These are phyloP conservation scores for Trichoderma koningii DNA, from an alignment of 2,329 filamentous ascomycete genomes.

Conservation along the genomic window DNA sequence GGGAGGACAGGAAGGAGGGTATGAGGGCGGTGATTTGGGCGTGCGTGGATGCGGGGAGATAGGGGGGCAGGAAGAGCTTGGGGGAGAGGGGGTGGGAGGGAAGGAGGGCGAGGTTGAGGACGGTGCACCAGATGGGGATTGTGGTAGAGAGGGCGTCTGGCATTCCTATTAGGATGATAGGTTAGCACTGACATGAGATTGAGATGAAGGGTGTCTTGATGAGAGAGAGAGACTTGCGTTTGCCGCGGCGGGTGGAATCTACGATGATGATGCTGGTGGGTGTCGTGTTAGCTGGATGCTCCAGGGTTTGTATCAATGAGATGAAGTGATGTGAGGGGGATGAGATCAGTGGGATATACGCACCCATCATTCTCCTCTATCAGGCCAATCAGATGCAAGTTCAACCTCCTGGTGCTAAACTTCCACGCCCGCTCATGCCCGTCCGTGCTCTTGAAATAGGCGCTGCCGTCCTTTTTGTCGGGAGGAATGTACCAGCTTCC, in stretches of 20 bases:
- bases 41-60: conserved; percentile 71
- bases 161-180: conserved; percentile 59
- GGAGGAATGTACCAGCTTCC: conserved; percentile 91
- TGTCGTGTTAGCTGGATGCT: not conserved
- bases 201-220: not conserved
- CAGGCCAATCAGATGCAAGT: conserved; percentile 75
- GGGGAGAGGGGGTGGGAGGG: conserved; percentile 53
- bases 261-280: conserved; percentile 71
- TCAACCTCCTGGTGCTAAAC: conserved; percentile 82
- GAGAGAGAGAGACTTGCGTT: conserved; percentile 55
- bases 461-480: conserved; percentile 65
- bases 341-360: not conserved
- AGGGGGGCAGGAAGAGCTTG: conserved; percentile 68
- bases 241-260: conserved; percentile 89
- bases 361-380: conserved; percentile 69
- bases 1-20: conserved; percentile 55
- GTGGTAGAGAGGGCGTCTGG: conserved; percentile 94
- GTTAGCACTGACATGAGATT: conserved; percentile 26
- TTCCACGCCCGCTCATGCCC: conserved; percentile 89
- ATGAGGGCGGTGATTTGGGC: conserved; percentile 70
- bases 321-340: no score
- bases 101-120: conserved; percentile 80
- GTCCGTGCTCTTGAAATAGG: conserved; percentile 98
- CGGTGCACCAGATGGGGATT: conserved; percentile 88
- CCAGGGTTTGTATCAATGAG: not conserved